These are phyloP conservation scores for Pseudogymnoascus sp. DNA, from an alignment of 2,329 filamentous ascomycete genomes.

Conservation along the genomic window DNA sequence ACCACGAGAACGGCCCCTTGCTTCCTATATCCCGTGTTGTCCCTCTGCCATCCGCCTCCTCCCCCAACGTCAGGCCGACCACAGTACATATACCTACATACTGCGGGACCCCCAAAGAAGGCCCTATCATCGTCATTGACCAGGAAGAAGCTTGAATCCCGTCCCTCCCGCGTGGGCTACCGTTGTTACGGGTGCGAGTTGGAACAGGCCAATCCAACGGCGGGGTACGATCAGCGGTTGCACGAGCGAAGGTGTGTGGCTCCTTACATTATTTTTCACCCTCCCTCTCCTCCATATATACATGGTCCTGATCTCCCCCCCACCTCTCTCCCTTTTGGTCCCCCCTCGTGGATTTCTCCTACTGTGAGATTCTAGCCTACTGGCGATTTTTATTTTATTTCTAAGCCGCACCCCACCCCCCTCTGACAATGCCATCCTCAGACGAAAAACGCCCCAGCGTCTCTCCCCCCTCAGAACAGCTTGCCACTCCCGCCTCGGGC, in stretches of 20 bases:
- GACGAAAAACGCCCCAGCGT: background rate
- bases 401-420: background rate
- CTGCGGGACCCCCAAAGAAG: background rate
- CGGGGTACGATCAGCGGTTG: constrained; percentile 3
- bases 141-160: constrained; percentile 6
- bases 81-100: background rate
- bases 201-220: background rate
- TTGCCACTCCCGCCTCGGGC: background rate
- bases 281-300: background rate
- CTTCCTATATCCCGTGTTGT: constrained; percentile 2
- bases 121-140: constrained; percentile 3
- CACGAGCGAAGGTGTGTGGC: background rate
- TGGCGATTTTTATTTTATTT: background rate
- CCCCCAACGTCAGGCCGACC: background rate
- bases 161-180: constrained; percentile 4
- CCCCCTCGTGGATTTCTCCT: background rate
- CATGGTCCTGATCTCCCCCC: background rate
- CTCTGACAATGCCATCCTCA: background rate
- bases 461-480: background rate
- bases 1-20: background rate
- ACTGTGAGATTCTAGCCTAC: background rate
- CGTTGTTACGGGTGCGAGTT: constrained; percentile 5
- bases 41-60: background rate
- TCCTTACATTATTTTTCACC: background rate
- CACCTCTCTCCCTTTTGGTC: background rate